Percentiles rank a stretch among this genome's conserved stretches.
Conservation (phyloP, 148 eudicot species). For the Amaranthus cruentus region DNA sequence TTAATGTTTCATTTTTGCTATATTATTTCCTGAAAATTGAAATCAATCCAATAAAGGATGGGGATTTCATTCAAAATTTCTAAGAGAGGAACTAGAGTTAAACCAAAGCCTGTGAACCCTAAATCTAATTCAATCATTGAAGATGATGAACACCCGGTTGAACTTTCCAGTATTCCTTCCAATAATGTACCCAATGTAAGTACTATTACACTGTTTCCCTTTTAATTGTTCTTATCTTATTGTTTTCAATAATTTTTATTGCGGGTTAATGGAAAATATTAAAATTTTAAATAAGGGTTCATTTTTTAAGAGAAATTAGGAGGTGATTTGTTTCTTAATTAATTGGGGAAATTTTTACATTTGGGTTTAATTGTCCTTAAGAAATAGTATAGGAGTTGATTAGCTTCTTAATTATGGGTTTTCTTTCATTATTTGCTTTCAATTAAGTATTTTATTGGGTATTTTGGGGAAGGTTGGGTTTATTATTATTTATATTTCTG, state of each 20-base stretch:
- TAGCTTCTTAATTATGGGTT: neutral
- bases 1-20: neutral
- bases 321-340: neutral
- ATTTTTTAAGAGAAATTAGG: neutral
- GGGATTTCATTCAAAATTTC: slow-evolving; percentile 87
- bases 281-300: neutral
- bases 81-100: slow-evolving; percentile 51
- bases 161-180: slow-evolving; percentile 23
- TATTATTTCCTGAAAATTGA: neutral
- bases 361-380: neutral
- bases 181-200: slow-evolving; percentile 31
- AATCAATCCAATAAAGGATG: slow-evolving; percentile 28
- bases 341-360: neutral
- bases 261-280: neutral
- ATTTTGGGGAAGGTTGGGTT: neutral
- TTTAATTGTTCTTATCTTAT: neutral
- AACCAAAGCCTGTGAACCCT: slow-evolving; percentile 39
- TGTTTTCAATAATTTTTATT: neutral
- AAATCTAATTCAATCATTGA: slow-evolving; percentile 27
- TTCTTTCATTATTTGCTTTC: no score
- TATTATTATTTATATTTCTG: neutral
- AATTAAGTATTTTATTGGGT: neutral
- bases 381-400: neutral
- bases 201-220: neutral
- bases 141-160: slow-evolving; percentile 15